Conservation (phyloP, 2,329 filamentous ascomycete genomes). For the Pseudogymnoascus sp. region DNA sequence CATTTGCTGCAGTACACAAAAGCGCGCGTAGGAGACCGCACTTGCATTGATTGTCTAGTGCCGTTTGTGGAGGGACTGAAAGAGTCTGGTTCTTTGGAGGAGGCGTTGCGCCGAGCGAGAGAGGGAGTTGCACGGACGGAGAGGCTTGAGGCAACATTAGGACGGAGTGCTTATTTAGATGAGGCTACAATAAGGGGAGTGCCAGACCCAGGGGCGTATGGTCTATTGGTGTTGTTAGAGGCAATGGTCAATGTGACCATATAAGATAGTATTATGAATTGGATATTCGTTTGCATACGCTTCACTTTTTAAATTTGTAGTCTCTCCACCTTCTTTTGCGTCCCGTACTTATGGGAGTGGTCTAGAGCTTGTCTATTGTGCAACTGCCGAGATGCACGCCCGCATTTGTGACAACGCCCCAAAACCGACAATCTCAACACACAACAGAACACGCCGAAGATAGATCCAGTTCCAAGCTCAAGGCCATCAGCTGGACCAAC, state of each 20-base stretch:
- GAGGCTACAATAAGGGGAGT: slow-evolving; percentile 40
- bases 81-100: slow-evolving; percentile 34
- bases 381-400: too few species aligned
- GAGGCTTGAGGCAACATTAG: slow-evolving; percentile 45
- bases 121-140: slow-evolving; percentile 42
- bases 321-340: too few species aligned
- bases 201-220: slow-evolving; percentile 47
- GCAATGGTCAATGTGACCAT: slow-evolving; percentile 12
- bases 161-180: slow-evolving; percentile 45
- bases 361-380: too few species aligned
- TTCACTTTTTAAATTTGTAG: background rate
- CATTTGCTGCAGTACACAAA: slow-evolving; percentile 23
- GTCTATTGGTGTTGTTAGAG: slow-evolving; percentile 32
- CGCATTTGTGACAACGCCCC: too few species aligned
- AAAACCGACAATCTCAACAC: too few species aligned
- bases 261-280: background rate
- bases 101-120: slow-evolving; percentile 39
- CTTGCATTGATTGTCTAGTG: slow-evolving; percentile 27
- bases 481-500: too few species aligned
- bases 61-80: slow-evolving; percentile 27
- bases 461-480: too few species aligned
- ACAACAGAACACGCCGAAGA: background rate
- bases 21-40: slow-evolving; percentile 26
- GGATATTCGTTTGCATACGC: background rate
- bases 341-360: too few species aligned